These are phyloP conservation scores for Lasiosphaeria hispida DNA, from an alignment of 495 filamentous ascomycete genomes.

Conservation along the genomic window DNA sequence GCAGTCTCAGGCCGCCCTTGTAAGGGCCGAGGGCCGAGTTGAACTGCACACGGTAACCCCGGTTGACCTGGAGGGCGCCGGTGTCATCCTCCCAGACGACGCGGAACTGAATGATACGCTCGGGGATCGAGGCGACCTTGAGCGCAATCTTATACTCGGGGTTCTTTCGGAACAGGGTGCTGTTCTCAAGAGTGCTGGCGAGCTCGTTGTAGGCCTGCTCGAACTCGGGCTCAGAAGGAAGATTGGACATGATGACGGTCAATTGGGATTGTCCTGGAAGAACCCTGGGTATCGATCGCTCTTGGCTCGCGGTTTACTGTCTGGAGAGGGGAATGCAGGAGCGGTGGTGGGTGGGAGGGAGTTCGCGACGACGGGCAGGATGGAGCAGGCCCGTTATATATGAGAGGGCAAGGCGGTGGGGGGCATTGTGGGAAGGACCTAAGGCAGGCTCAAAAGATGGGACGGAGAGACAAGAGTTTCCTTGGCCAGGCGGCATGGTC, in stretches of 20 bases:
- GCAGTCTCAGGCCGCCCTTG: conserved; percentile 96
- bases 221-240: conserved; percentile 91
- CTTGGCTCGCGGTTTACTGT: conserved; percentile 11
- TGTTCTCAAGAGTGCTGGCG: conserved; percentile 87
- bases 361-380: neutral
- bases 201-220: conserved; percentile 99
- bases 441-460: conserved; percentile 8
- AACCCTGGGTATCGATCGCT: conserved; percentile 4
- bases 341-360: conserved; percentile 12
- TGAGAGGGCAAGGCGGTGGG: conserved; percentile 8
- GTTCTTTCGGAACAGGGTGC: conserved; percentile 86
- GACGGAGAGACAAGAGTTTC: conserved; percentile 10
- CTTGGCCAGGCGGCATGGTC: conserved; percentile 2
- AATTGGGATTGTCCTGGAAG: neutral
- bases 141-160: conserved; percentile 93
- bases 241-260: conserved; percentile 68
- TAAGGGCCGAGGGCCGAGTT: conserved; percentile 97
- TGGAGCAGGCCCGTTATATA: conserved; percentile 6
- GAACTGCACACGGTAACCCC: conserved; percentile 97
- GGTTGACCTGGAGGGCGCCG: conserved; percentile 86
- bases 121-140: conserved; percentile 82
- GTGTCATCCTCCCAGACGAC: conserved; percentile 96
- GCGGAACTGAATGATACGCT: conserved; percentile 96
- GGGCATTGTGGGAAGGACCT: neutral
- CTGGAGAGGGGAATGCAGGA: conserved; percentile 12